Evolutionary conservation across 2,329 filamentous ascomycete species (phyloP), one percentile per base, ranked within the genome.

Genomic region (Piedraia hortae): DNA sequence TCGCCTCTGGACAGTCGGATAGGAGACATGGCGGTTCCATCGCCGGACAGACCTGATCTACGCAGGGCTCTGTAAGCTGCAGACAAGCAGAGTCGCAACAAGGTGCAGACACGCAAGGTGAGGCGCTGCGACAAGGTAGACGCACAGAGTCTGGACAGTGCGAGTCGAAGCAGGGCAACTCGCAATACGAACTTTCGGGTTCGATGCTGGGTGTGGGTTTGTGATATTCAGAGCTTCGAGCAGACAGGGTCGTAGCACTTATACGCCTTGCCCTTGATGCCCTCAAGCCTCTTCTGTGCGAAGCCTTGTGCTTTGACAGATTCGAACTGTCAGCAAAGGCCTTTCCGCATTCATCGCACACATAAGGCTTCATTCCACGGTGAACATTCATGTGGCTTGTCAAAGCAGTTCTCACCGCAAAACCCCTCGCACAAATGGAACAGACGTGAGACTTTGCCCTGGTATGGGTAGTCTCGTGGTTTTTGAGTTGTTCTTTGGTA

Each of bases 371-470:
- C 6, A 34, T 31, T 10, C 36, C 36, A 15, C 34, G 26, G 18
- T 63, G 62, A 1, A 65, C 68, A 34, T 72, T 67, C 33, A 57
- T 55, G 32, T 73, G 67, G 51, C 68, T 68, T n/a, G 63, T 69
- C 22, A 29, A 20, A 6, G 27, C 27, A 12, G 27, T 29, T 30
- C 69, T 64, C 29, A 70, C 64, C 23, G 66, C 62, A 34, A 72
- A 72, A 0, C 50, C 47, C 35, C 62, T 63, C 11, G 39, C 43
- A 24, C 39, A 42, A 7, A 28, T 29, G 3, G 33, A 31, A 36
- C 67, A 73, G 18, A 51, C 44, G 43, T 62, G 66, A 12, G 66
- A 65, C 29, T 60, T 66, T 28, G 62, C 56, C 17, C 63, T 61
- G 0, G 63, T 66, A 34, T 74, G 68, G 2, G 59, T 68, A 10